Conservation (phyloP, 345 rosid genomes). For the Noccaea caerulescens region DNA sequence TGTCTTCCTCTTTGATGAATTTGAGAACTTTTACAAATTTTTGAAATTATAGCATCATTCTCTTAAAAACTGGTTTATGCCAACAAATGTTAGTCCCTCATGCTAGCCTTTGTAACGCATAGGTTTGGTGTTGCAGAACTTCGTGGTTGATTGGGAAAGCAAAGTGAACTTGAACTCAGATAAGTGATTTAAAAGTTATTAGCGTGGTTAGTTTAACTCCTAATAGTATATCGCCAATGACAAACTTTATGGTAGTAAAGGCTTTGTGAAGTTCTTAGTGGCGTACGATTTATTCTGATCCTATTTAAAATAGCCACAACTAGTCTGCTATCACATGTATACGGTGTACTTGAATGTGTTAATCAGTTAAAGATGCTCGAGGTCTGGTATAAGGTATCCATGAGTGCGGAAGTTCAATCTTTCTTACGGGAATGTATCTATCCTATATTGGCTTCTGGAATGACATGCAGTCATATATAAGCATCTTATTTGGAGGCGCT, state of each 20-base stretch:
- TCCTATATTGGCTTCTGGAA: neutral
- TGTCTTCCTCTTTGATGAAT: slow-evolving; percentile 21
- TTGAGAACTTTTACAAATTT: neutral
- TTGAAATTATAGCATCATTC: slow-evolving; percentile 13
- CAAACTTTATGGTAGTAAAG: slow-evolving; percentile 34
- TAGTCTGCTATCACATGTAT: neutral
- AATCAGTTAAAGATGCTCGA: slow-evolving; percentile 11
- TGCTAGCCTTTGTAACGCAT: slow-evolving; percentile 27
- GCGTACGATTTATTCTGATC: neutral
- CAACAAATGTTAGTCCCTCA: slow-evolving; percentile 17
- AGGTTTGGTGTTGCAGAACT: slow-evolving; percentile 58
- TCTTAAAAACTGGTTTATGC: neutral
- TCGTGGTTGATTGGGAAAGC: slow-evolving; percentile 44
- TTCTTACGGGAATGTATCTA: slow-evolving; percentile 3
- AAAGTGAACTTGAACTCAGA: slow-evolving; percentile 52
- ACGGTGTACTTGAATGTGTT: slow-evolving; percentile 1
- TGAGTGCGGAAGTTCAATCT: neutral
- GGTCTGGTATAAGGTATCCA: slow-evolving; percentile 1
- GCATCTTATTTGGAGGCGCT: neutral
- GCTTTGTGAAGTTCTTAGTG: slow-evolving; percentile 33
- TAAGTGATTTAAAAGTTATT: slow-evolving; percentile 41
- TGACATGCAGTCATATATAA: neutral
- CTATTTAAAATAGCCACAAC: neutral
- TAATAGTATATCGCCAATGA: slow-evolving; percentile 39
- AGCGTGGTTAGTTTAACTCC: slow-evolving; percentile 42